Evolutionary conservation across 805 yeast species (phyloP), one percentile per base, ranked within the genome.

Genomic region (Saccharomyces mikatae): DNA sequence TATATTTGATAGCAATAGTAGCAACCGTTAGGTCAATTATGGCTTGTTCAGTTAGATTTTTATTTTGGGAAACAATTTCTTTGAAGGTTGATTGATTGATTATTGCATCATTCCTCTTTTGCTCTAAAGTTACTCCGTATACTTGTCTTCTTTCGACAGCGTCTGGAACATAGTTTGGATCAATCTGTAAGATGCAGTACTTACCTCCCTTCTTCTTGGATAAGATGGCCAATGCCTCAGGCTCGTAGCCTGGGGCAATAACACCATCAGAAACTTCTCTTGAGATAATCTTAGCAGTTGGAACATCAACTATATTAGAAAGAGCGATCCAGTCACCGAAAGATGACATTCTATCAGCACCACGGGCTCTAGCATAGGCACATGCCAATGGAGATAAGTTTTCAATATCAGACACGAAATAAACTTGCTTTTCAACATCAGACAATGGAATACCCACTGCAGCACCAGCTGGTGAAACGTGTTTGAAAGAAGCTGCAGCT

Each of bases 261-360:
- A 92, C 96, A 80, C 98, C 99, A 72, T 92, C 99, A 49, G 94
- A 84, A 54, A 92, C 98, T 79, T 92, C 99, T 75, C 89, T 89
- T 55, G 97, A 87, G 72, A 92, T 92, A 75, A 94, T 92, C 74
- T 88, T 87, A 53, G 98, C 99, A 58, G 99, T 92, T 71, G 97
- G 90, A 54, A 87, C 77, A 73, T 92, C 99, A 62, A 92, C 99
- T 73, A 87, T 88, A 80, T 91, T 91, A 59, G 97, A 89, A 60
- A 92, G 79, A 52, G 98, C 99, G 67, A 92, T 92, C 81, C 91
- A 92, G 76, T 92, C 99, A 71, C 99, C 99, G 71, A 92, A 92
- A 11, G 96, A 87, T 6, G 97, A 90, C 99, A 92, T 92, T 81
- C 99, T 86, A 76, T 92, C 99, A 62, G 99, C 98, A 73, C 99